These are phyloP conservation scores for Aspergillus arachidicola DNA, from an alignment of 2,329 filamentous ascomycete genomes.

Conservation along the genomic window DNA sequence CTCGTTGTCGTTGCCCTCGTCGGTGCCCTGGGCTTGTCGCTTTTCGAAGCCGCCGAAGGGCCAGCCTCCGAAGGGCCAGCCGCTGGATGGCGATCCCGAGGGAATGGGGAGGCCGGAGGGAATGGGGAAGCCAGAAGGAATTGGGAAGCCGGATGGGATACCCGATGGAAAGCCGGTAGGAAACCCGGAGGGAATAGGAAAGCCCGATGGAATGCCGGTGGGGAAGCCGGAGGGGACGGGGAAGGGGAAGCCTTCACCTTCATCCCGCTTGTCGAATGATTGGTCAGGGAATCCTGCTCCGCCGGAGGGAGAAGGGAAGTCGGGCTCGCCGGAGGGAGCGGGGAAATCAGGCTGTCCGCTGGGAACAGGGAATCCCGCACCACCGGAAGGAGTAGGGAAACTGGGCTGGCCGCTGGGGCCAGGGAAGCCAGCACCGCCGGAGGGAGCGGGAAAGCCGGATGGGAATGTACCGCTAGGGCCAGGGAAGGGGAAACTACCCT, in stretches of 20 bases:
- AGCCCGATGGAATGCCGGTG: not conserved
- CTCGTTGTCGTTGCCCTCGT: not conserved
- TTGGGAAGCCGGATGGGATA: not conserved
- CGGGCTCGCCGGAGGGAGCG: not conserved
- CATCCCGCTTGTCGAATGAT: not conserved
- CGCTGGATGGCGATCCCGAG: not conserved
- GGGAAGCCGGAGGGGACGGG: not conserved
- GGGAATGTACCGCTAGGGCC: not conserved
- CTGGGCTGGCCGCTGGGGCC: not conserved
- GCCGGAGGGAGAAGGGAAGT: not conserved
- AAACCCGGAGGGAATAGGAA: not conserved
- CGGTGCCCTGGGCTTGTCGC: not conserved
- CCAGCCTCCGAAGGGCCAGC: not conserved
- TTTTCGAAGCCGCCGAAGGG: not conserved
- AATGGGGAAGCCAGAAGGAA: not conserved
- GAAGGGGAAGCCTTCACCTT: not conserved
- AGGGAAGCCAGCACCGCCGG: not conserved
- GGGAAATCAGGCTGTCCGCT: not conserved
- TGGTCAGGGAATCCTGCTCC: not conserved
- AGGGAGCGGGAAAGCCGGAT: not conserved
- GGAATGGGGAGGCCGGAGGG: constrained; percentile 1
- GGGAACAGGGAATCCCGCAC: not conserved
- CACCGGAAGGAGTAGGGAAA: not conserved
- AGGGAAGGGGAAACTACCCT: not conserved
- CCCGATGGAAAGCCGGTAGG: not conserved